These are phyloP conservation scores for Wickerhamiella pararugosa DNA, from an alignment of 1,139 yeast genomes.

Conservation along the genomic window DNA sequence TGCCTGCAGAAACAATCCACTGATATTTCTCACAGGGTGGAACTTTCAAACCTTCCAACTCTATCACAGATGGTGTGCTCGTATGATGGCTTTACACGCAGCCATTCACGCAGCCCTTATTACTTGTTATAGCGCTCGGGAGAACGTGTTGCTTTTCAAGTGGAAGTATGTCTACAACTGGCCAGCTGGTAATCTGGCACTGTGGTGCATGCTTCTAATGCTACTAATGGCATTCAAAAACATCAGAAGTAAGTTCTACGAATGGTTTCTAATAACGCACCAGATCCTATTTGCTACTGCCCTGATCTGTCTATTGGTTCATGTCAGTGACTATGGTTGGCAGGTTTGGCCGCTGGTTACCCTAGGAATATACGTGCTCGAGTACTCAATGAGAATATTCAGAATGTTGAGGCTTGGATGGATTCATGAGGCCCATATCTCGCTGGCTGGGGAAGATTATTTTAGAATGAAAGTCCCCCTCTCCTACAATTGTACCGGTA, in stretches of 20 bases:
- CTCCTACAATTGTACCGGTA: conserved; percentile 20
- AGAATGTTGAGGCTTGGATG: conserved; percentile 29
- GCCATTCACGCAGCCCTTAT: conserved; percentile 23
- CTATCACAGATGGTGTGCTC: conserved; percentile 49
- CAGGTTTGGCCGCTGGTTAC: conserved; percentile 25
- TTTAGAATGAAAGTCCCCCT: conserved; percentile 20
- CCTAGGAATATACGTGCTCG: conserved; percentile 13
- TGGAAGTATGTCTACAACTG: conserved; percentile 32
- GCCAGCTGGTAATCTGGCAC: conserved; percentile 31
- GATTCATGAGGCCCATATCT: conserved; percentile 26
- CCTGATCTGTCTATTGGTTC: conserved; percentile 28
- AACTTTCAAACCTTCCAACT: conserved; percentile 47
- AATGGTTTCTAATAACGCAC: conserved; percentile 26
- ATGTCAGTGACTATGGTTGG: conserved; percentile 35
- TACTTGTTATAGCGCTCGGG: conserved; percentile 25
- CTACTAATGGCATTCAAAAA: conserved; percentile 19
- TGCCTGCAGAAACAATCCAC: conserved; percentile 49
- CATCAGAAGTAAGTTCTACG: conserved; percentile 30
- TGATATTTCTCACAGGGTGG: conserved; percentile 46
- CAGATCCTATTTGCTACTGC: conserved; percentile 29
- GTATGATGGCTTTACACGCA: conserved; percentile 37
- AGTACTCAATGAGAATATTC: conserved; percentile 19
- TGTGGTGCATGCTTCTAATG: conserved; percentile 28
- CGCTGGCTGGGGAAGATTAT: conserved; percentile 17
- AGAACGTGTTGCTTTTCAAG: conserved; percentile 23